These are phyloP conservation scores for Kodamaea laetipori DNA, from an alignment of 805 yeast species.

Conservation along the genomic window DNA sequence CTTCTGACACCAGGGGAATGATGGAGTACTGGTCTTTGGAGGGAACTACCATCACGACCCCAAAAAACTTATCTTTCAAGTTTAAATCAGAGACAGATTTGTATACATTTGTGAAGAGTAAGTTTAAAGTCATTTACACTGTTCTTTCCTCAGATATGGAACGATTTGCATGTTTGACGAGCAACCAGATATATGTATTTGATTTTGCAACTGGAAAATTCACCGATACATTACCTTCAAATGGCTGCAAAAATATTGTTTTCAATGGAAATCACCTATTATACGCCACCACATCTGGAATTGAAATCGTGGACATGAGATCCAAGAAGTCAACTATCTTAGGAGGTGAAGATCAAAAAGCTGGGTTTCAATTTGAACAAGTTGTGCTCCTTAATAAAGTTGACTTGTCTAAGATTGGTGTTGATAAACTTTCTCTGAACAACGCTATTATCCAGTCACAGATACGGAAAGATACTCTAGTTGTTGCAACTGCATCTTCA, in stretches of 20 bases:
- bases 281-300: slow-evolving; percentile 15
- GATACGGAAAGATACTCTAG: slow-evolving; percentile 11
- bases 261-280: slow-evolving; percentile 6
- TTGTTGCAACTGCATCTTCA: slow-evolving; percentile 4
- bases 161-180: slow-evolving; percentile 1
- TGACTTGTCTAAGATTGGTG: slow-evolving; percentile 13
- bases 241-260: background rate
- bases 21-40: slow-evolving; percentile 25
- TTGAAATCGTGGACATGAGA: slow-evolving; percentile 16
- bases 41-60: slow-evolving; percentile 3
- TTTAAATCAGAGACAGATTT: slow-evolving; percentile 42
- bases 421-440: slow-evolving; percentile 21
- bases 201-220: slow-evolving; percentile 35
- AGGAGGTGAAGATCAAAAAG: slow-evolving; percentile 17
- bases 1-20: slow-evolving; percentile 24
- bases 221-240: background rate
- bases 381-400: slow-evolving; percentile 16
- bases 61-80: slow-evolving; percentile 24
- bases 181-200: slow-evolving; percentile 35
- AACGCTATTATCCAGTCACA: slow-evolving; percentile 21
- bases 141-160: slow-evolving; percentile 21
- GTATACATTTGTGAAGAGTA: slow-evolving; percentile 34
- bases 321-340: slow-evolving; percentile 6
- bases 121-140: slow-evolving; percentile 24
- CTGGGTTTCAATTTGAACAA: slow-evolving; percentile 13